Base-by-base conservation (phyloP, 2,329 filamentous ascomycete genomes). In the Chrysosporium keratinophilum region DNA sequence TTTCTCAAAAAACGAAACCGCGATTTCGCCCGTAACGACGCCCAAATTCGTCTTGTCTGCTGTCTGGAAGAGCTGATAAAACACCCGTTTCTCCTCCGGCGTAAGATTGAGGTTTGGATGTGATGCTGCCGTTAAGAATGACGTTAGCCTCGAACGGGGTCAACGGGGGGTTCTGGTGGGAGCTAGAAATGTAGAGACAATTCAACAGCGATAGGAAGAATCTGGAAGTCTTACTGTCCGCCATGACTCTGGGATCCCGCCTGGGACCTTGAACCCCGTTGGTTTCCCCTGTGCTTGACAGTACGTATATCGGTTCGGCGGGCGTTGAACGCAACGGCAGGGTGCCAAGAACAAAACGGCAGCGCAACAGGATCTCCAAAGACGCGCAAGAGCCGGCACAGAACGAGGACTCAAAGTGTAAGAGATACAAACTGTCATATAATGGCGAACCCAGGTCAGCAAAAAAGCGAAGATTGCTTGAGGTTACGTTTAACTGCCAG, bases 1-100 rank as follows among this genome's bases (percentile, higher is more conserved):
- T 77, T 93, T 93, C 72, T 97, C 90, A 67, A 98, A 98, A 76
- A 98, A 97, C 69, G 89, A 88, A 69, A 98, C 90, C 56, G 93
- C 93, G 57, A 94, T 80, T 71, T 98, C 93, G 70, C 93, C 93
- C 15, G 93, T 96, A 34, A 98, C 88, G 59, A 97, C 89, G 54
- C 90, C 89, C 55, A 95, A 84, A 67, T 82, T 86, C 63, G 96
- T 93, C 56, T 85, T 86, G 71, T 98, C 93, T 61, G 93, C 93
- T 64, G 89, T 85, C 69, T 87, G 83, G 74, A 98, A 96, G 59
- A 98, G 83, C 71, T 93, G 88, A 62, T 86, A 88, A 71, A 94
- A 98, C 56, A 87, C 82, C 70, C 88, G 86, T 75, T 95, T 96
- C 79, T 98, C 93, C 62, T 97, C 89, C 47, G 87, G 74, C 31